Base-by-base conservation (phyloP, 108 stramenopile species). In the Schizochytrium sp. region DNA sequence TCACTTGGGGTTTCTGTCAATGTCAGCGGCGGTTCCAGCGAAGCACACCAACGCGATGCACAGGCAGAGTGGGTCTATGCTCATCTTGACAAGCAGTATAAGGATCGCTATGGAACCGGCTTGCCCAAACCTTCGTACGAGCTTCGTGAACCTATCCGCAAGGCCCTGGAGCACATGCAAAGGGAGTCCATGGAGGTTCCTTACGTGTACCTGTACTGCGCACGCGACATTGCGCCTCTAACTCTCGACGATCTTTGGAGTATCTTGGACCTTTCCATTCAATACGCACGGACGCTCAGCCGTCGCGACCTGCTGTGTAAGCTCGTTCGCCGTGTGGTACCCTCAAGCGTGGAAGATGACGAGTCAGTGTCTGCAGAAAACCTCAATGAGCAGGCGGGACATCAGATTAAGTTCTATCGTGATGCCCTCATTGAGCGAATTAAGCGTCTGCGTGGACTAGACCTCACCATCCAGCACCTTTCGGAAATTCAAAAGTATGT, bases 231-330 rank as follows among this genome's bases (percentile, higher is more conserved):
- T 53, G 28, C 47, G 76, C 76, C 76, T 10, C 76, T 83, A 13
- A 55, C 76, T n/a, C 53, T 83, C 2, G 76, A 83, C 47, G 76
- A 83, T 28, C 76, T 83, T 38, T 83, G 76, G 76, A 49, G 55
- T 42, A 42, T 83, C 2, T 55, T 55, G 28, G 76, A 83, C 40
- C 3, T 83, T 46, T 17, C 45, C 50, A 55, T 55, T 12, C 45
- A 55, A 53, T 83, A 83, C 47, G 76, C 76, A 28, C 76, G 47
- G 55, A 49, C 53, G 10, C 50, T 83, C 50, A 53, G 55, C 47
- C 40, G 76, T 17, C 76, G 76, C 38, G 76, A 83, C 47, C 13
- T 55, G 50, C 76, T 83, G 50, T 49, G 47, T 83, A 55, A 49
- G 47, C 76, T 83, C 15, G 53, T 83, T 40, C 47, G 53, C 28